Conservation (phyloP, 345 rosid genomes). For the Acer campestre region DNA sequence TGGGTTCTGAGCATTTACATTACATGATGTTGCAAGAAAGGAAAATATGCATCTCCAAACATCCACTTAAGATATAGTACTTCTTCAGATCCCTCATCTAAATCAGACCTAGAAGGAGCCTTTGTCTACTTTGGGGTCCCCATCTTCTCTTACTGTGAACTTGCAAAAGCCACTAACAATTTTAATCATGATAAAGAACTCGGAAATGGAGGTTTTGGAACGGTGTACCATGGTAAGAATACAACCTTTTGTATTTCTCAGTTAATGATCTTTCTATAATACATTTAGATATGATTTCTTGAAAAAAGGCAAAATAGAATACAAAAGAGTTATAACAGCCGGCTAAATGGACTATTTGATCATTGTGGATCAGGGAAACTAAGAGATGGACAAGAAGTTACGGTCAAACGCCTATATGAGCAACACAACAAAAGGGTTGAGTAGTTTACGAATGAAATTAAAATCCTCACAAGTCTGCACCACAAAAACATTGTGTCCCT, state of each 20-base stretch:
- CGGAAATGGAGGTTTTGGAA: slow-evolving; percentile 79
- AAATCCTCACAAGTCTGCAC: too few relatives aligned
- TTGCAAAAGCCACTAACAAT: slow-evolving; percentile 57
- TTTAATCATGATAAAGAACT: slow-evolving; percentile 54
- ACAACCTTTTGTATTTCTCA: background rate
- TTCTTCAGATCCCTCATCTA: slow-evolving; percentile 23
- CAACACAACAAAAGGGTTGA: too few relatives aligned
- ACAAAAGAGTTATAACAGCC: too few relatives aligned
- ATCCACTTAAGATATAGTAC: slow-evolving; percentile 14
- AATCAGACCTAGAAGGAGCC: slow-evolving; percentile 38
- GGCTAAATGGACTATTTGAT: too few relatives aligned
- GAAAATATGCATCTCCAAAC: slow-evolving; percentile 23
- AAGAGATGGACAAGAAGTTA: too few relatives aligned
- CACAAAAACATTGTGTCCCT: too few relatives aligned
- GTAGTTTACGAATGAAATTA: too few relatives aligned
- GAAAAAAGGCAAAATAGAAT: too few relatives aligned
- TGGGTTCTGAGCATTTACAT: slow-evolving; percentile 17
- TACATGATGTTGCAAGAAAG: slow-evolving; percentile 21
- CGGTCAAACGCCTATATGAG: too few relatives aligned
- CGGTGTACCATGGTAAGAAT: slow-evolving; percentile 62
- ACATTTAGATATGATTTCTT: too few relatives aligned
- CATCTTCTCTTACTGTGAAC: slow-evolving; percentile 59
- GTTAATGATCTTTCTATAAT: too few relatives aligned
- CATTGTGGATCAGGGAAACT: too few relatives aligned
- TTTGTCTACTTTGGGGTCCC: slow-evolving; percentile 38